Percentiles rank a stretch among this genome's conserved stretches.
Evolutionary conservation across 495 filamentous ascomycete genomes (phyloP).

Genomic region (Xylaria longipes): DNA sequence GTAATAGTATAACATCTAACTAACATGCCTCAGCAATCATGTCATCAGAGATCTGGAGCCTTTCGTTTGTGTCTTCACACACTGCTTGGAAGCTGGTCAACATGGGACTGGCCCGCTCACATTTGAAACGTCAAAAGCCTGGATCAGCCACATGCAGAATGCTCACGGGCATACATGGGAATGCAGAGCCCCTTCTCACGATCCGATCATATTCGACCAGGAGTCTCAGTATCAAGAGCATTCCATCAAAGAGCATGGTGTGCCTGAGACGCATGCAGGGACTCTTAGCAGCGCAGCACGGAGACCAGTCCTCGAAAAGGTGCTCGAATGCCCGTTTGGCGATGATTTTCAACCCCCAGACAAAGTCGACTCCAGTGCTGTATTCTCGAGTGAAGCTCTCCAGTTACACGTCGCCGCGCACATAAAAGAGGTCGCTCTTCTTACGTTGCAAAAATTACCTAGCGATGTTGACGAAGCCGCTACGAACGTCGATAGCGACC

Average conservation of each 20-base stretch:
- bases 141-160: conserved; percentile 43
- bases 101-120: conserved; percentile 36
- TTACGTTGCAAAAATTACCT: conserved; percentile 44
- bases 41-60: conserved; percentile 44
- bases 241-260: conserved; percentile 40
- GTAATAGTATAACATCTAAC: background rate
- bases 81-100: conserved; percentile 34
- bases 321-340: conserved; percentile 43
- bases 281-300: conserved; percentile 41
- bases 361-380: conserved; percentile 33
- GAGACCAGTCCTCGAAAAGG: conserved; percentile 37
- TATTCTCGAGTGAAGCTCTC: conserved; percentile 44
- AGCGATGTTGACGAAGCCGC: conserved; percentile 38
- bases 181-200: conserved; percentile 44
- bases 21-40: conserved; percentile 38
- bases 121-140: conserved; percentile 46
- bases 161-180: conserved; percentile 45
- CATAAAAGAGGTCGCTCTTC: conserved; percentile 45
- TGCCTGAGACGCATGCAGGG: conserved; percentile 37
- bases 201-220: conserved; percentile 39
- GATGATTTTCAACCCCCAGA: conserved; percentile 40
- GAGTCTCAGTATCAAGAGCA: conserved; percentile 41
- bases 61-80: conserved; percentile 40
- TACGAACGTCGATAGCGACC: conserved; percentile 40
- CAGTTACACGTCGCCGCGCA: conserved; percentile 43